Conservation (phyloP, 495 filamentous ascomycete species). For the Tetracladium marchalianum region DNA sequence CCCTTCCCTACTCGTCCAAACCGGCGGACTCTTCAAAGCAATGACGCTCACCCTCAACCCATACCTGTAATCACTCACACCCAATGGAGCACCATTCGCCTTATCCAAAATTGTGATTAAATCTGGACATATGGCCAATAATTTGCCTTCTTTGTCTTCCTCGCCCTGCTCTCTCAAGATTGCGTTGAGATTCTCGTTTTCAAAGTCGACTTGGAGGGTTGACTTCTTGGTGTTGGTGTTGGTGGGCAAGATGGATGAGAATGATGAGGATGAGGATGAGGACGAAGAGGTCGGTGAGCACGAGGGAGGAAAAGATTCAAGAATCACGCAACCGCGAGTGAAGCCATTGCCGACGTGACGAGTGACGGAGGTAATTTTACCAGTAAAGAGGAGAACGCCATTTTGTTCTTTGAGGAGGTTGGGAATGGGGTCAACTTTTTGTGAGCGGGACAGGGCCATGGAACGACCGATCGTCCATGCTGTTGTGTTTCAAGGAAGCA, state of each 20-base stretch:
- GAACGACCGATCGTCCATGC: constrained; percentile 36
- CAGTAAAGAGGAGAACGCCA: constrained; percentile 15
- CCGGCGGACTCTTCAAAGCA: constrained; percentile 25
- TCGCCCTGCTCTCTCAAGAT: constrained; percentile 2
- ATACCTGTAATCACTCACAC: constrained; percentile 43
- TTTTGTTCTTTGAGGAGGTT: constrained; percentile 32
- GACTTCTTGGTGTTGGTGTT: constrained; percentile 17
- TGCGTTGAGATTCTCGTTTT: constrained; percentile 22
- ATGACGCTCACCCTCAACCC: constrained; percentile 28
- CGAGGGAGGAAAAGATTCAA: constrained; percentile 2
- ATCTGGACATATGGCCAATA: constrained; percentile 50
- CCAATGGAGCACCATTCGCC: constrained; percentile 48
- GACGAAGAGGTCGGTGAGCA: neutral
- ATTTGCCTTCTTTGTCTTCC: constrained; percentile 24
- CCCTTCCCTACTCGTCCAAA: constrained; percentile 26
- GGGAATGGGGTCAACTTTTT: constrained; percentile 30
- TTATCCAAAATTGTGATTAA: constrained; percentile 50
- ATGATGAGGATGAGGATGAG: neutral
- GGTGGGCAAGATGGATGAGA: neutral
- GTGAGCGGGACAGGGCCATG: constrained; percentile 29
- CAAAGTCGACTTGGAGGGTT: constrained; percentile 15
- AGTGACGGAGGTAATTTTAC: constrained; percentile 18
- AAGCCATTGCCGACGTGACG: constrained; percentile 15
- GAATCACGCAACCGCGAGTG: constrained; percentile 14
- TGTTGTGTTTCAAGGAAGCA: neutral